A percentile compares a stretch with the other conserved stretches of the same genome.
These are phyloP conservation scores for Paraglomus brasilianum DNA, from an alignment of 192 early-diverging fungal species.

Conservation along the genomic window DNA sequence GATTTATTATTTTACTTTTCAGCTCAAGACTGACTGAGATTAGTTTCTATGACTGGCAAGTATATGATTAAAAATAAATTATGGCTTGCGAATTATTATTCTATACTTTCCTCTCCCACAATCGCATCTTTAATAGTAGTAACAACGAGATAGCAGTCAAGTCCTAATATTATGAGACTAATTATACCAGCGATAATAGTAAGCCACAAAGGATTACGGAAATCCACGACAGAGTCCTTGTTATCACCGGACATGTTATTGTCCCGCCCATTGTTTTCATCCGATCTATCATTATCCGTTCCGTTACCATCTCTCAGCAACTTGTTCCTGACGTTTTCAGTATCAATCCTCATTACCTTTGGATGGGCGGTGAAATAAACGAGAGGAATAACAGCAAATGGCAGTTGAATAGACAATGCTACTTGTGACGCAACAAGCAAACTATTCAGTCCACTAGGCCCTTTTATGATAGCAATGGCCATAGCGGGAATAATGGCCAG, in stretches of 20 bases:
- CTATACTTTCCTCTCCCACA: not conserved
- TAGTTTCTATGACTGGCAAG: too few relatives aligned
- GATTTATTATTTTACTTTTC: too few relatives aligned
- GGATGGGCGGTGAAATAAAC: constrained; percentile 63
- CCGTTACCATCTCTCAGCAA: constrained; percentile 30
- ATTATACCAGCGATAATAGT: constrained; percentile 38
- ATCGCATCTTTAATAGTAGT: constrained; percentile 34
- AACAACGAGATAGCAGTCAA: constrained; percentile 50
- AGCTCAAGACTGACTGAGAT: too few relatives aligned
- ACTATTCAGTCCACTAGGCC: constrained; percentile 59
- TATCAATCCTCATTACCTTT: constrained; percentile 49
- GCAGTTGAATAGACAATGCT: constrained; percentile 74
- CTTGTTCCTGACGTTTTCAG: constrained; percentile 34
- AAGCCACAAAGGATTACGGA: constrained; percentile 38
- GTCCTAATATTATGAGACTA: constrained; percentile 41
- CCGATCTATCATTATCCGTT: not conserved
- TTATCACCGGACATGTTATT: not conserved
- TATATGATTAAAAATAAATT: too few relatives aligned
- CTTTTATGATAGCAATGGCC: constrained; percentile 60
- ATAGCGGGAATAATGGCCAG: constrained; percentile 75
- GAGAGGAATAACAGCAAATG: constrained; percentile 81
- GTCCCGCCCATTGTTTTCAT: not conserved
- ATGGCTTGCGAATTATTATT: too few relatives aligned
- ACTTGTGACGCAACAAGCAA: constrained; percentile 74
- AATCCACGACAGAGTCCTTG: constrained; percentile 25